Percentiles rank a stretch among this genome's conserved stretches.
phyloP scores from a whole-genome alignment of 2,329 filamentous ascomycete species.

The Lachnellula arida region DNA sequence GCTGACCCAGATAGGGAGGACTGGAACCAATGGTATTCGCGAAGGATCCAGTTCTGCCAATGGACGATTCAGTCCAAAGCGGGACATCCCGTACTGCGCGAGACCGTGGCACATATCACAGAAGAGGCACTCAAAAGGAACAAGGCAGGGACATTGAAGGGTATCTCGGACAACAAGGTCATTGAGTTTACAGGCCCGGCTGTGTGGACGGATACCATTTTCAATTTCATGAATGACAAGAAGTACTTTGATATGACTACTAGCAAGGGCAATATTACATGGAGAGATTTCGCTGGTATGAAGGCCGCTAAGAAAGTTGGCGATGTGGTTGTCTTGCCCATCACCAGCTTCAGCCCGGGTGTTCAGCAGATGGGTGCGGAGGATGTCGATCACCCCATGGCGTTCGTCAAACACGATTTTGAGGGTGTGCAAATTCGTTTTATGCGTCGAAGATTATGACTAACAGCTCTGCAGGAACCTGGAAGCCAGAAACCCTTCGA shows the following conservation, averaged over 20 bases:
- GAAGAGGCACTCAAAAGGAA: conserved; percentile 74
- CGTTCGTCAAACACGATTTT: conserved; percentile 95
- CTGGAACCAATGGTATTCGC: conserved; percentile 94
- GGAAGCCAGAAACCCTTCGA: conserved; percentile 69
- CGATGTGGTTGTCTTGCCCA: conserved; percentile 88
- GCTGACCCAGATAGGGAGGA: conserved; percentile 90
- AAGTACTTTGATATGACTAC: conserved; percentile 78
- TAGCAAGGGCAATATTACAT: conserved; percentile 69
- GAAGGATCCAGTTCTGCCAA: conserved; percentile 95
- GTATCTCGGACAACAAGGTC: conserved; percentile 59
- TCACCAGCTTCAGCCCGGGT: conserved; percentile 95
- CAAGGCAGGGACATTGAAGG: conserved; percentile 57
- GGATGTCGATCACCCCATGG: conserved; percentile 88
- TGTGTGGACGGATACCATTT: conserved; percentile 88
- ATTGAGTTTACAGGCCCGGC: conserved; percentile 94
- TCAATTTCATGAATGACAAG: conserved; percentile 89
- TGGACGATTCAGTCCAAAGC: conserved; percentile 98
- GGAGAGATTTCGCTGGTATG: conserved; percentile 86
- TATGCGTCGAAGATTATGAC: neutral
- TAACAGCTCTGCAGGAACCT: conserved; percentile 51
- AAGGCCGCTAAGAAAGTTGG: conserved; percentile 78
- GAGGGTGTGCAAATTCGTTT: conserved; percentile 58
- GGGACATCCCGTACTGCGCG: conserved; percentile 84
- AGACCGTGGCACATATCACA: conserved; percentile 83
- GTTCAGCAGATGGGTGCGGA: conserved; percentile 89